Conservation (phyloP, 2,329 filamentous ascomycete genomes). For the Alternaria atra region DNA sequence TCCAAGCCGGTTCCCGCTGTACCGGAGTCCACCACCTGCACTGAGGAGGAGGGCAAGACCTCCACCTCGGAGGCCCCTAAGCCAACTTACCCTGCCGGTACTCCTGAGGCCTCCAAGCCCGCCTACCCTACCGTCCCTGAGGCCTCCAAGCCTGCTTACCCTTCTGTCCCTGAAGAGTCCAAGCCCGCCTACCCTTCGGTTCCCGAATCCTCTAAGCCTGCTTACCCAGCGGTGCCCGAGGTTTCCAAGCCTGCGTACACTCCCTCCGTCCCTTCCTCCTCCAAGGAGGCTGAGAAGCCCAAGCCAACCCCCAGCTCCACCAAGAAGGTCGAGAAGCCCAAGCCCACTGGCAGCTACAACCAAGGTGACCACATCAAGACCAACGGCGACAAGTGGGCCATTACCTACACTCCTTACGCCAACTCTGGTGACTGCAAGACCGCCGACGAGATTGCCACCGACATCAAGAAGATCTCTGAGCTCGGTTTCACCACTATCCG, state of each 20-base stretch:
- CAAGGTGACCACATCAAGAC: constrained; percentile 43
- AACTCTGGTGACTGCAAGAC: constrained; percentile 55
- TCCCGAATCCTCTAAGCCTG: constrained; percentile 4
- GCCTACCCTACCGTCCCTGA: constrained; percentile 2
- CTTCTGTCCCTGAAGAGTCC: constrained; percentile 10
- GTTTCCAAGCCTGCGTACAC: background rate
- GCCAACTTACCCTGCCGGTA: background rate
- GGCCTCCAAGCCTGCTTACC: background rate
- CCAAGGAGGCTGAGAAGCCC: constrained; percentile 18
- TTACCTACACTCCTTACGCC: constrained; percentile 61
- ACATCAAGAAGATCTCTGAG: constrained; percentile 55
- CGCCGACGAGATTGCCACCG: constrained; percentile 48
- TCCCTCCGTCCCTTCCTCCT: constrained; percentile 7
- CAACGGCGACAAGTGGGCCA: constrained; percentile 59
- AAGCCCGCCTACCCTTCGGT: constrained; percentile 23
- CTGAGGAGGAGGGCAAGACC: constrained; percentile 11
- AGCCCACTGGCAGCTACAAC: constrained; percentile 40
- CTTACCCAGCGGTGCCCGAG: constrained; percentile 1
- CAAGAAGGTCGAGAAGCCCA: constrained; percentile 37
- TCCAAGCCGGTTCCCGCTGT: background rate
- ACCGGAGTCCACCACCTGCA: constrained; percentile 8
- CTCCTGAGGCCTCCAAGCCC: constrained; percentile 6
- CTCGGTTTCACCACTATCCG: constrained; percentile 72
- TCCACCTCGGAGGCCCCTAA: constrained; percentile 9
- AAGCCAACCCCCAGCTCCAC: constrained; percentile 34